Evolutionary conservation across 164 flowering plant species (phyloP).

Genomic region (Vitis vinifera): ASM3070453v1 NC_081821.1:843501-844000

Average conservation of each 20-base stretch:
- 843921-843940: constrained; percentile 47
- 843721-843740: constrained; percentile 18
- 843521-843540: constrained; percentile 11
- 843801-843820: constrained; percentile 16
- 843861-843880: constrained; percentile 27
- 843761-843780: constrained; percentile 42
- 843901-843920: constrained; percentile 42
- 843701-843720: constrained; percentile 32
- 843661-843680: constrained; percentile 26
- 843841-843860: constrained; percentile 41
- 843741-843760: constrained; percentile 30
- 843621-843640: constrained; percentile 44
- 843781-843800: constrained; percentile 37
- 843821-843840: constrained; percentile 36
- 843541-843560: constrained; percentile 16
- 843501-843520: constrained; percentile 38
- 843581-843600: constrained; percentile 38
- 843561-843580: constrained; percentile 21
- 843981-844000: constrained; percentile 1
- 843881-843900: constrained; percentile 41
- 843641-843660: constrained; percentile 32
- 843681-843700: constrained; percentile 27
- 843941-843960: constrained; percentile 68
- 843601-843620: constrained; percentile 66
- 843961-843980: not conserved